Evolutionary conservation across 345 rosid genomes (phyloP), one percentile per base, ranked within the genome.

Genomic region (Adansonia digitata): DNA sequence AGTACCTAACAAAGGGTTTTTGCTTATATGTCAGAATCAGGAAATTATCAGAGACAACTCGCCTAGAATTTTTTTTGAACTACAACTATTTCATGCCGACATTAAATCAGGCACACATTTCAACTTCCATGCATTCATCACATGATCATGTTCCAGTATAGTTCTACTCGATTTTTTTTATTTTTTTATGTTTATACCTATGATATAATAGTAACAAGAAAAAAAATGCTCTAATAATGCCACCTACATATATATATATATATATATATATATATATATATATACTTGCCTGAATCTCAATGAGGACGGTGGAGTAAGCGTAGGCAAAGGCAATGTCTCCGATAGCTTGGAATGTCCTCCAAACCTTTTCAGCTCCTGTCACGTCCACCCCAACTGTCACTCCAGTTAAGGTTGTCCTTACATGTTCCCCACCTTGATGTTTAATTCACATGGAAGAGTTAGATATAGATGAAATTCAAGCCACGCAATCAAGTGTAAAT

Each of bases 291-390:
- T 92, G 97, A 45, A 94, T 94, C 75, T 94, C 98, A 14, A 89
- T 78, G 8, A 94, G 94, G 26, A 94, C 88, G 0, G 90, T 88
- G 7, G 97, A 87, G 80, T 69, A 94, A 24, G 96, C 92, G 61
- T 89, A 94, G 37, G 98, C 96, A 79, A 94, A 94, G 12, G 98
- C 96, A 29, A 94, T 84, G 74, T 94, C 87, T 15, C 98, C 97
- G 4, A 92, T 72, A 0, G 97, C 89, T 75, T 86, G 94, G 78
- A 94, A 90, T 8, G 92, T 74, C 55, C 77, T 85, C 98, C 97
- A 92, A 14, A 92, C 82, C 84, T 94, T 94, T 71, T 90, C 87
- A 1, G 91, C 65, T 29, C 83, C 89, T 24, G 97, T 71, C 74
- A 92, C 94, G 68, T 89, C 94, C 7, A 88, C 82, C 0, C 93